Evolutionary conservation across 2,329 filamentous ascomycete genomes (phyloP).

Genomic region (Pestalotiopsis sp.): DNA sequence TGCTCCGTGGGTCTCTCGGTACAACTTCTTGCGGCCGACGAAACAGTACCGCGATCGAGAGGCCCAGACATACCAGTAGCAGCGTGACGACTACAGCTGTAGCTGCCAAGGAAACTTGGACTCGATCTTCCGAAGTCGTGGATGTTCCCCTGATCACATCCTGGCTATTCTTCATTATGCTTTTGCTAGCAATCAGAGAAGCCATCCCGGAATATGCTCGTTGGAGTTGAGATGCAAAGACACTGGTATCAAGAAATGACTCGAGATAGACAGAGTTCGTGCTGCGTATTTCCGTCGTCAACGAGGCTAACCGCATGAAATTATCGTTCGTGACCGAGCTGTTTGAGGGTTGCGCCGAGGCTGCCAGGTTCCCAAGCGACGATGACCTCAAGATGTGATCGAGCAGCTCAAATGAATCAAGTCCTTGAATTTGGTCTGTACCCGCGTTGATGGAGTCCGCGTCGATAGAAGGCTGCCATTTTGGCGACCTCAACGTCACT

Average conservation of each 20-base stretch:
- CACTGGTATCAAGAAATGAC: background rate
- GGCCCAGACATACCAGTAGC: background rate
- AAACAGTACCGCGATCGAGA: background rate
- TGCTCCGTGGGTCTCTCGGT: conserved; percentile 11
- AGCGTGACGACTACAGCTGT: background rate
- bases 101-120: background rate
- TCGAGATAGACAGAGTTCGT: background rate
- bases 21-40: conserved; percentile 3
- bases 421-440: background rate
- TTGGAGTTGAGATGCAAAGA: background rate
- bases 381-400: background rate
- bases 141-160: background rate
- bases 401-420: background rate
- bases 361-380: background rate
- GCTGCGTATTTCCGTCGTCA: background rate
- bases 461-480: background rate
- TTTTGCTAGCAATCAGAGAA: background rate
- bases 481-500: background rate
- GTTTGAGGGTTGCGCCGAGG: background rate
- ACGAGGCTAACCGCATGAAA: background rate
- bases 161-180: background rate
- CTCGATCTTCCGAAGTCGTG: background rate
- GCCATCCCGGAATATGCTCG: background rate
- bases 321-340: background rate
- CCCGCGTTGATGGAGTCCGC: background rate